Conservation (phyloP, 441 rosid genomes). For the Pelargonium hybrid region DNA sequence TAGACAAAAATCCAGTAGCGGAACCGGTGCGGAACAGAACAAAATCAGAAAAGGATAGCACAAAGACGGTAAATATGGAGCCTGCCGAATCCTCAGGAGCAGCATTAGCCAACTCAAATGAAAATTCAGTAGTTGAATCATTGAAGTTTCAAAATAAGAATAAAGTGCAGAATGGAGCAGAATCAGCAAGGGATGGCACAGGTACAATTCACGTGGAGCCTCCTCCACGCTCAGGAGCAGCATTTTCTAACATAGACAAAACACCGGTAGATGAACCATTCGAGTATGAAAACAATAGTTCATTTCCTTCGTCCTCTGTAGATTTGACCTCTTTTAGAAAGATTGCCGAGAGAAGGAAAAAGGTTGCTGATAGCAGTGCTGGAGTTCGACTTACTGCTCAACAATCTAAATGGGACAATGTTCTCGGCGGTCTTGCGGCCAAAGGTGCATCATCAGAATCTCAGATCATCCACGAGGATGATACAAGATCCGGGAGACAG, state of each 20-base stretch:
- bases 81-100: constrained; percentile 15
- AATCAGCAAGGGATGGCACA: not conserved
- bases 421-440: constrained; percentile 18
- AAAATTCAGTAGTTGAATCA: constrained; percentile 17
- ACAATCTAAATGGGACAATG: constrained; percentile 11
- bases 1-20: not conserved
- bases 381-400: constrained; percentile 2
- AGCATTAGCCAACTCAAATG: constrained; percentile 16
- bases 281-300: constrained; percentile 25
- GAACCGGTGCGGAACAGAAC: not conserved
- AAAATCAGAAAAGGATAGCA: not conserved
- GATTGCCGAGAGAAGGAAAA: constrained; percentile 20
- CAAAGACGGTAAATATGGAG: constrained; percentile 4
- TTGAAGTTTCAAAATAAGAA: constrained; percentile 20
- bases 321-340: constrained; percentile 34
- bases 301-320: constrained; percentile 36
- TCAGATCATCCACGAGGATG: constrained; percentile 14
- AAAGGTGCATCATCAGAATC: constrained; percentile 17
- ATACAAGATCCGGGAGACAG: constrained; percentile 19
- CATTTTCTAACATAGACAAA: constrained; percentile 17
- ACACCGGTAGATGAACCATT: constrained; percentile 17
- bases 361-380: constrained; percentile 3
- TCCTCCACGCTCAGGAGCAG: constrained; percentile 14
- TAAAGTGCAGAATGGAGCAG: not conserved
- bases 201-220: constrained; percentile 8